phyloP scores from a whole-genome alignment of 2,329 filamentous ascomycete species.

The Hirsutella thompsonii region DNA sequence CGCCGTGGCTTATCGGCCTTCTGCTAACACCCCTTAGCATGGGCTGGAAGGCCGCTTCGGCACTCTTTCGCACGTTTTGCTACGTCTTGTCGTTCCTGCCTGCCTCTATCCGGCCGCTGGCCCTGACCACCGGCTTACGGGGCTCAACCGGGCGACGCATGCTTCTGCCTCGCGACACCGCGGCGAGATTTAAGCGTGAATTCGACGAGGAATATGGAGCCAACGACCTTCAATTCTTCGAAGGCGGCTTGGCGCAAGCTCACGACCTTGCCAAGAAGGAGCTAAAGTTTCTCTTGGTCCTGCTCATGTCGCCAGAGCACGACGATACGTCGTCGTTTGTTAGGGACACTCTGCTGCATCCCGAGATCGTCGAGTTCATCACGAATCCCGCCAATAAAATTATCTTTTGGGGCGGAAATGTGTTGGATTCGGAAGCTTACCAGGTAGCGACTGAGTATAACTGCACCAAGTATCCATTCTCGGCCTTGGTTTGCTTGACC shows the following conservation, averaged over 20 bases:
- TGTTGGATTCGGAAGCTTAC: conserved; percentile 87
- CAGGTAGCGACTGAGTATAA: conserved; percentile 79
- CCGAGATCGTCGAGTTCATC: conserved; percentile 62
- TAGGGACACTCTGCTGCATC: conserved; percentile 65
- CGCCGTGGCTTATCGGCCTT: conserved; percentile 64
- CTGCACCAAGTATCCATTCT: conserved; percentile 88
- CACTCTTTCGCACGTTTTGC: conserved; percentile 58
- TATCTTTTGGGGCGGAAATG: conserved; percentile 83
- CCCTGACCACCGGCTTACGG: conserved; percentile 37
- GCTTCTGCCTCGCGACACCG: conserved; percentile 75
- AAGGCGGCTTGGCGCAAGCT: conserved; percentile 84
- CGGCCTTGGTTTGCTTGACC: conserved; percentile 74
- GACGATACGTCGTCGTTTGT: conserved; percentile 81
- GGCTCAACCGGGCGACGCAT: conserved; percentile 60
- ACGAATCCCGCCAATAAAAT: conserved; percentile 66
- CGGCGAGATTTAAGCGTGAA: conserved; percentile 77
- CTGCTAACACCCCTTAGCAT: conserved; percentile 73
- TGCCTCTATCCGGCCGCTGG: conserved; percentile 42
- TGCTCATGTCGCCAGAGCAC: conserved; percentile 84
- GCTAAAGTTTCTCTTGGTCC: conserved; percentile 78
- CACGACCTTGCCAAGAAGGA: conserved; percentile 84
- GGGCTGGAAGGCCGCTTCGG: conserved; percentile 58
- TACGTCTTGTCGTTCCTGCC: conserved; percentile 75
- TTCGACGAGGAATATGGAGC: conserved; percentile 88
- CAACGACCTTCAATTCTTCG: conserved; percentile 62